Evolutionary conservation across 371 early-diverging fungal species (phyloP).

Genomic region (Gilbertella persicaria): DNA sequence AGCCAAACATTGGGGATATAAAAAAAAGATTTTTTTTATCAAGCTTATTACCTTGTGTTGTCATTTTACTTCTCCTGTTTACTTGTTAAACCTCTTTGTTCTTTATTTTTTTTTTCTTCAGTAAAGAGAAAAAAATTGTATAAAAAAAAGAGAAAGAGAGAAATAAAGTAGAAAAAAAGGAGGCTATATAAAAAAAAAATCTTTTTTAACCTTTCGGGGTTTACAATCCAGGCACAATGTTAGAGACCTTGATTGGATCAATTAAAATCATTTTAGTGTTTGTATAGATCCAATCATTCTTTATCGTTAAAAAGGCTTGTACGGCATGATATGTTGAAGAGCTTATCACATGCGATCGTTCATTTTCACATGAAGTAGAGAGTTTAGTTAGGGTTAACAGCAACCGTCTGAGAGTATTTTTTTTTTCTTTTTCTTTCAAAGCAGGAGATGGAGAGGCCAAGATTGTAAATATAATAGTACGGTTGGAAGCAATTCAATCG

Average conservation of each 20-base stretch:
- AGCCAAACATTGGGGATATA: constrained; percentile 15
- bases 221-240: constrained; percentile 18
- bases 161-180: constrained; percentile 1
- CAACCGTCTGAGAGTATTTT: constrained; percentile 71
- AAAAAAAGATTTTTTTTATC: neutral
- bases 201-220: constrained; percentile 7
- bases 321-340: neutral
- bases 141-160: constrained; percentile 2
- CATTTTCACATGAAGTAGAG: neutral
- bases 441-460: constrained; percentile 67
- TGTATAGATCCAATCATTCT: constrained; percentile 8
- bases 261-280: neutral
- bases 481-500: constrained; percentile 90
- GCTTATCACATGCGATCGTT: no score
- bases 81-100: neutral
- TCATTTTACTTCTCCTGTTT: constrained; percentile 2
- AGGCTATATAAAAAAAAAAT: neutral
- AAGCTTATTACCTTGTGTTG: constrained; percentile 8
- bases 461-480: constrained; percentile 77
- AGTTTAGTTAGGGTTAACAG: constrained; percentile 57
- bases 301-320: neutral
- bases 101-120: constrained; percentile 2
- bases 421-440: no score
- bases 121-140: constrained; percentile 7
- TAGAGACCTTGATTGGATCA: constrained; percentile 16